Evolutionary conservation across 352 stramenopile species (phyloP), one percentile per base, ranked within the genome.

Genomic region (Saprolegnia parasitica): DNA sequence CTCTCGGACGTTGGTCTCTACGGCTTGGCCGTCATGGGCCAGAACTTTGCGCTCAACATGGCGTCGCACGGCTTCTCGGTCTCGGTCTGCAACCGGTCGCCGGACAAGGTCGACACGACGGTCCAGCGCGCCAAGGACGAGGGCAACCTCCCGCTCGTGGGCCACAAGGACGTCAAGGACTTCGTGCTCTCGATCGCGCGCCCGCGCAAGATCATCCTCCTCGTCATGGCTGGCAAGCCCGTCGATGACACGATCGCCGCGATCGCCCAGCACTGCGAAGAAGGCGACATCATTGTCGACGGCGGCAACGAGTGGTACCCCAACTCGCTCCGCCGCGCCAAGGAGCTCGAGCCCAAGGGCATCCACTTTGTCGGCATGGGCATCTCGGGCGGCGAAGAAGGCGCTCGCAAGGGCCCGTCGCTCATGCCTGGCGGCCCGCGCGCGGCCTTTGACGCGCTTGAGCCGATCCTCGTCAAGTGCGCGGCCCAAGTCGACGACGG

Each of bases 41-140:
- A 99, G 83, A 99, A 99, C 83, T 99, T 99, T 75, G 97, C 97
- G 23, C 88, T 99, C 50, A 99, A 99, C 88, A 99, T 99, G 87
- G 97, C 96, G 6, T 91, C 88, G 63, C 93, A 99, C 74, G 97
- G 97, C 74, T 99, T 99, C 86, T 87, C 83, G 56, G 89, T 97
- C 61, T 97, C 91, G 56, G 97, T 99, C 39, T 98, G 91, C 78
- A 99, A 99, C 84, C 91, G 97, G 67, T 98, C 96, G 65, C 88
- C 92, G 5, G 83, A 89, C 64, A 99, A 99, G 82, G 95, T 99
- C 23, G 91, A 98, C 77, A 85, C 90, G n/a, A 98, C 96, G 21
- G 90, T 99, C 24, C 77, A 84, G 65, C 90, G 97, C 56, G 97
- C 97, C 67, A 94, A 98, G 76, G 88, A 86, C 56, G 97, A 99